These are phyloP conservation scores for Ceratobasidium sp. DNA, from an alignment of 1,284 basidiomycete genomes.

Conservation along the genomic window DNA sequence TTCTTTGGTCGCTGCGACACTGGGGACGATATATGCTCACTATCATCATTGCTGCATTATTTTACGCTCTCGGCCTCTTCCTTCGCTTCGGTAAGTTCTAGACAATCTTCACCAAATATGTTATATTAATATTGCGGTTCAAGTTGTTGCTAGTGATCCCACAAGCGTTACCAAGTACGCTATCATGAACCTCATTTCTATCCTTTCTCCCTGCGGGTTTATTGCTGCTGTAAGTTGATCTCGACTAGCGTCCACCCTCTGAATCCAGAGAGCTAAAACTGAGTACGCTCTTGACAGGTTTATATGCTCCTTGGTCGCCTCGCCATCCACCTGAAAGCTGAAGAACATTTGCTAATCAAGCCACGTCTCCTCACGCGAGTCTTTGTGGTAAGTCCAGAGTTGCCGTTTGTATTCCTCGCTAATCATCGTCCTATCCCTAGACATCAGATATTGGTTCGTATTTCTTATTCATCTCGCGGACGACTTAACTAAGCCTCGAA, in stretches of 20 bases:
- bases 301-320: constrained; percentile 3
- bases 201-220: constrained; percentile 16
- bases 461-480: background rate
- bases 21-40: constrained; percentile 61
- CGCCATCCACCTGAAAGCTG: background rate
- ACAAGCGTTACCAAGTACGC: too few relatives aligned
- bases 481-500: too few relatives aligned
- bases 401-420: too few relatives aligned
- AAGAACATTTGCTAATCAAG: constrained; percentile 4
- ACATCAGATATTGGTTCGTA: constrained; percentile 13
- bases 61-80: constrained; percentile 55
- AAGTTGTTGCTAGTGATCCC: too few relatives aligned
- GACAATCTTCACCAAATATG: too few relatives aligned
- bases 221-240: constrained; percentile 2
- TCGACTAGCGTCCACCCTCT: background rate
- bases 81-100: constrained; percentile 51
- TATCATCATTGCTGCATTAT: constrained; percentile 67
- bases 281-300: background rate
- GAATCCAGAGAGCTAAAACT: too few relatives aligned
- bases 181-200: constrained; percentile 1
- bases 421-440: background rate
- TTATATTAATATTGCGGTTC: too few relatives aligned
- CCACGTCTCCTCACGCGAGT: background rate
- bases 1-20: constrained; percentile 2
- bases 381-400: background rate